Evolutionary conservation across 345 rosid genomes (phyloP).

Genomic region (Salix viminalis): DNA sequence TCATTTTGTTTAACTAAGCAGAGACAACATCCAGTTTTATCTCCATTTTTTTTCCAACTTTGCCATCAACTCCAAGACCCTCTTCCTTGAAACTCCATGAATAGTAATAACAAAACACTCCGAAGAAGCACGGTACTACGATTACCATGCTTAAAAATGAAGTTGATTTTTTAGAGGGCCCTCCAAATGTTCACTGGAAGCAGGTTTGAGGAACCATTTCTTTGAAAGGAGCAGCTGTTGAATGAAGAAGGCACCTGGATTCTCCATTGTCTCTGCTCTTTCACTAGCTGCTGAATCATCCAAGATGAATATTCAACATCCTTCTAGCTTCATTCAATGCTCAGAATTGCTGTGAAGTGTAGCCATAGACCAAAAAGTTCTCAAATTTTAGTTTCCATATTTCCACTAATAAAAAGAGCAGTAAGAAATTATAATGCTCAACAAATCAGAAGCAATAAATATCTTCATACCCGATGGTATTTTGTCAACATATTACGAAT

Average conservation of each 20-base stretch:
- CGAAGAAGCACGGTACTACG: neutral
- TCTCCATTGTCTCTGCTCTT: constrained; percentile 62
- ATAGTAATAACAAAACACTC: neutral
- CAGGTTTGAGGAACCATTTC: constrained; percentile 11
- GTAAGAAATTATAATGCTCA: neutral
- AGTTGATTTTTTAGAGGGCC: neutral
- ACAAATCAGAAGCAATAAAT: neutral
- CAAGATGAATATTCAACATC: constrained; percentile 20
- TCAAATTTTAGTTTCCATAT: neutral
- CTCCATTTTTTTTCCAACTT: neutral
- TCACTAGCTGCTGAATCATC: constrained; percentile 43
- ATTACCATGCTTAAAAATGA: neutral
- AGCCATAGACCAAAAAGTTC: neutral
- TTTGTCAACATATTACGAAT: neutral
- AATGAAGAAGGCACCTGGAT: constrained; percentile 26
- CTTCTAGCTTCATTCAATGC: constrained; percentile 43
- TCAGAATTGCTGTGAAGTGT: constrained; percentile 54
- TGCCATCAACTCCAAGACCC: neutral
- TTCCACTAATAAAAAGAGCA: neutral
- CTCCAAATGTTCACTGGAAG: neutral
- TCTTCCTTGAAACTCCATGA: constrained; percentile 19
- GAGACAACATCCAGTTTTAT: neutral
- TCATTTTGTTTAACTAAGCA: neutral
- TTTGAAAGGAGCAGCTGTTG: constrained; percentile 12
- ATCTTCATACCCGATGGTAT: neutral